A percentile compares a stretch with the other conserved stretches of the same genome.
Evolutionary conservation across 768 basidiomycete species (phyloP).

Genomic region (Artomyces pyxidatus): DNA sequence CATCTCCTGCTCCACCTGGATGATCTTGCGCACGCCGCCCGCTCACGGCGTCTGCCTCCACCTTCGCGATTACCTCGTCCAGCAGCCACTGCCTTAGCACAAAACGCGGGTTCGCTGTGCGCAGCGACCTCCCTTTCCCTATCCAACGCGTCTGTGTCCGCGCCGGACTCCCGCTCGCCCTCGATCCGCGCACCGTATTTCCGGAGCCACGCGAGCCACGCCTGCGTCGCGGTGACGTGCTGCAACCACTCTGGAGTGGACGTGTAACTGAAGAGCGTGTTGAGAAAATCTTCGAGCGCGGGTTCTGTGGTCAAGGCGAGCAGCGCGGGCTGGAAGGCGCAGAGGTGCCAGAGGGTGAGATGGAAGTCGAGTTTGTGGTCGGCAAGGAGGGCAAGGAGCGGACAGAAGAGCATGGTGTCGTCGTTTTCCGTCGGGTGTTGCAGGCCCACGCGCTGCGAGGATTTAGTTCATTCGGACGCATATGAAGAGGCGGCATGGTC

Average conservation of each 20-base stretch:
- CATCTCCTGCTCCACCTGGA: constrained; percentile 86
- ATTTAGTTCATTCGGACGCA: neutral
- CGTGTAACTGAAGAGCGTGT: constrained; percentile 36
- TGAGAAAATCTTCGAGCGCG: constrained; percentile 34
- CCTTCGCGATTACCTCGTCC: constrained; percentile 79
- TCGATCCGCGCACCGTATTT: constrained; percentile 52
- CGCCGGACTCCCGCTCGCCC: constrained; percentile 43
- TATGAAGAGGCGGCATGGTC: too few species aligned
- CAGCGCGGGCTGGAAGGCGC: constrained; percentile 46
- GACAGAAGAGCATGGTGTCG: constrained; percentile 49
- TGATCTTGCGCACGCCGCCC: constrained; percentile 69
- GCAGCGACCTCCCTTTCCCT: constrained; percentile 32
- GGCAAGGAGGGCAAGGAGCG: constrained; percentile 70
- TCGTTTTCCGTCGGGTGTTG: constrained; percentile 47
- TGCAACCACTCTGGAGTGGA: constrained; percentile 40
- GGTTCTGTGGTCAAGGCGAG: constrained; percentile 14
- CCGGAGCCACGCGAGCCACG: constrained; percentile 59
- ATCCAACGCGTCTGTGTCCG: constrained; percentile 34
- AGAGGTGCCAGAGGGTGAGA: constrained; percentile 69
- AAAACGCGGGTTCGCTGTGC: constrained; percentile 80
- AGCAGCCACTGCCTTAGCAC: constrained; percentile 93
- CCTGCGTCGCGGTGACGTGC: constrained; percentile 34
- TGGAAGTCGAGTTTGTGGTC: constrained; percentile 80
- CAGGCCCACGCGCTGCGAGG: constrained; percentile 68
- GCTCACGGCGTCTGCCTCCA: constrained; percentile 55